A percentile compares a stretch with the other conserved stretches of the same genome.
These are phyloP conservation scores for Terfezia boudieri DNA, from an alignment of 495 filamentous ascomycete species.

Conservation along the genomic window DNA sequence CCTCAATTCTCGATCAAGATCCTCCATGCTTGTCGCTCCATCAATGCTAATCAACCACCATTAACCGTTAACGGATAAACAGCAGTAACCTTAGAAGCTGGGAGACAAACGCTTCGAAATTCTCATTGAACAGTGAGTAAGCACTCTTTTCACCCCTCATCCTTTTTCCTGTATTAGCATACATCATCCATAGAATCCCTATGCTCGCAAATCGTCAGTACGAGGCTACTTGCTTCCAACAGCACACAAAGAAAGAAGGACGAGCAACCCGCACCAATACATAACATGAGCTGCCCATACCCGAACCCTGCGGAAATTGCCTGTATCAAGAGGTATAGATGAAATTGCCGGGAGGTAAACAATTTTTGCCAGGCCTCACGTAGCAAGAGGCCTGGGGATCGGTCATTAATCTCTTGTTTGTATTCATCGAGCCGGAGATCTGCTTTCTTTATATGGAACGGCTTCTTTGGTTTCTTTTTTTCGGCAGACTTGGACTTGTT, in stretches of 20 bases:
- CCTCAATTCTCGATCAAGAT: constrained; percentile 15
- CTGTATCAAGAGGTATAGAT: constrained; percentile 18
- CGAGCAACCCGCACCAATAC: constrained; percentile 11
- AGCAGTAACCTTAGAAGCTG: neutral
- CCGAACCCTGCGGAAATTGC: constrained; percentile 11
- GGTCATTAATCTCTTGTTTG: constrained; percentile 17
- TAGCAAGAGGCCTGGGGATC: constrained; percentile 16
- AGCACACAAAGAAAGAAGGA: too few relatives aligned
- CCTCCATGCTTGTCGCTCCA: constrained; percentile 16
- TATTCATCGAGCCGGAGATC: constrained; percentile 21
- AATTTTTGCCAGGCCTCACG: constrained; percentile 11
- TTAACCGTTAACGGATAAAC: neutral
- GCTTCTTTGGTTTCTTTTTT: constrained; percentile 10
- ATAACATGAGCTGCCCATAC: constrained; percentile 20
- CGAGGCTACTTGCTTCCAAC: too few relatives aligned
- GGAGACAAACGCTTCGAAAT: constrained; percentile 15
- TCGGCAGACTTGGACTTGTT: too few relatives aligned
- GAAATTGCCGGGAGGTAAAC: constrained; percentile 19
- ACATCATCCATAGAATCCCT: constrained; percentile 21
- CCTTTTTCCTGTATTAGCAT: constrained; percentile 19
- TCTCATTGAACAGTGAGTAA: constrained; percentile 20
- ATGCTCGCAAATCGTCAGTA: neutral
- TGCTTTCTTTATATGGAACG: constrained; percentile 18
- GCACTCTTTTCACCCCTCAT: constrained; percentile 20
- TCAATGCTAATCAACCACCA: constrained; percentile 5